phyloP scores from a whole-genome alignment of 208 protist species.

The Blechomonas ayalai region DNA sequence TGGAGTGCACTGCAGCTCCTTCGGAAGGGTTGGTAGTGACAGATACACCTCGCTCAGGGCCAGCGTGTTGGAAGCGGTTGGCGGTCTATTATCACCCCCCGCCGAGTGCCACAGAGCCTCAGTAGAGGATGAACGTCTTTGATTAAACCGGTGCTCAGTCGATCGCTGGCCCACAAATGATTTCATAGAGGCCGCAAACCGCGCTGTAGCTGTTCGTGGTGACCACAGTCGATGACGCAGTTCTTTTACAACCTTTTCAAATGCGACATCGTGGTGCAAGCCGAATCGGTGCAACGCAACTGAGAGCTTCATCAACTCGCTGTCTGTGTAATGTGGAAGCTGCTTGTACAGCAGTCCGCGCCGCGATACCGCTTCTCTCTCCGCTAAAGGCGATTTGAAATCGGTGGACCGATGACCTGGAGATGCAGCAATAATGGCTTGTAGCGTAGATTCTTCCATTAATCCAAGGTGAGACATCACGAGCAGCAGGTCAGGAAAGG shows the following conservation, averaged over 20 bases:
- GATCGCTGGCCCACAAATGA: no score
- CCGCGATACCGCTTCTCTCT: background rate
- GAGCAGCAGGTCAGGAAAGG: conserved; percentile 44
- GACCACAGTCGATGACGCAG: conserved; percentile 10
- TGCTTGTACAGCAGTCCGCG: conserved; percentile 25
- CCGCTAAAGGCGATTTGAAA: background rate
- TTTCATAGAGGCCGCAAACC: no score
- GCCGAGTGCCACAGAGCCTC: no score
- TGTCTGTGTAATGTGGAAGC: conserved; percentile 20
- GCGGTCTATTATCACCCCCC: no score
- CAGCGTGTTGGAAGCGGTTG: conserved; percentile 2
- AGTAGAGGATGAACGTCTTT: no score
- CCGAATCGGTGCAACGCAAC: conserved; percentile 69
- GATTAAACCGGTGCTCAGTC: no score
- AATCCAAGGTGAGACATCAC: conserved; percentile 42
- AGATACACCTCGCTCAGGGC: conserved; percentile 1
- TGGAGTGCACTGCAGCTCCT: conserved; percentile 9
- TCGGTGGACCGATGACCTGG: background rate
- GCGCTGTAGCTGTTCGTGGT: background rate
- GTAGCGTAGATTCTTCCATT: conserved; percentile 39
- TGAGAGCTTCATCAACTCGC: conserved; percentile 36
- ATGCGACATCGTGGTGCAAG: conserved; percentile 42
- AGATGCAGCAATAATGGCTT: conserved; percentile 13
- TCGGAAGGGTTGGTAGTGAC: conserved; percentile 3
- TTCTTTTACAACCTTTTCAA: conserved; percentile 14